phyloP scores from a whole-genome alignment of 257 asterid species.

The Ilex aquifolium region DNA sequence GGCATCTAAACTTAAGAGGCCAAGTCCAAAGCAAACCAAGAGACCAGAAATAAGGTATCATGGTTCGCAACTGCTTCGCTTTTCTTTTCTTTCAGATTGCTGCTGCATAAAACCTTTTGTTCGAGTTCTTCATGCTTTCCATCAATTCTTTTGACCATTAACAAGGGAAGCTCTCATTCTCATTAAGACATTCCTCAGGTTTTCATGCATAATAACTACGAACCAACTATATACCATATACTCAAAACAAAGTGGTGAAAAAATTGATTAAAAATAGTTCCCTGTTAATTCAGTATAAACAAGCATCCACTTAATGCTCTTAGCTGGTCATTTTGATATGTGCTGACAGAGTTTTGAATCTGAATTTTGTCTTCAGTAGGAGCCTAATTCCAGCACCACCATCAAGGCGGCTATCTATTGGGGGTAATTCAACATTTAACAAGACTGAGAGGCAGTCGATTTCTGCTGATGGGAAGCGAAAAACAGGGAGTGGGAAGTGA shows the following conservation, averaged over 20 bases:
- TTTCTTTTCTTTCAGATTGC: not conserved
- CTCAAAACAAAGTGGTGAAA: not conserved
- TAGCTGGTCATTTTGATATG: not conserved
- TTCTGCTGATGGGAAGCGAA: conserved; percentile 44
- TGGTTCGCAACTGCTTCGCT: not conserved
- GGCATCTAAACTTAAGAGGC: conserved; percentile 45
- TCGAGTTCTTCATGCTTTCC: not conserved
- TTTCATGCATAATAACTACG: not conserved
- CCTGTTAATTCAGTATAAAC: too few relatives aligned
- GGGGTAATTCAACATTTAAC: conserved; percentile 26
- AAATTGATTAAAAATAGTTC: too few relatives aligned
- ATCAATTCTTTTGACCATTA: not conserved
- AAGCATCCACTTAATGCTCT: not conserved
- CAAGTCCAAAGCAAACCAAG: conserved; percentile 43
- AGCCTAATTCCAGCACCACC: conserved; percentile 62
- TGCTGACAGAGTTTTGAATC: not conserved
- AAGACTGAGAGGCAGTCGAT: conserved; percentile 36
- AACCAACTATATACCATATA: not conserved
- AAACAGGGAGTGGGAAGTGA: conserved; percentile 47
- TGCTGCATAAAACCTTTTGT: not conserved
- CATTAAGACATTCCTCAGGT: not conserved
- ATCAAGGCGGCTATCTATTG: conserved; percentile 40
- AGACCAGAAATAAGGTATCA: conserved; percentile 48
- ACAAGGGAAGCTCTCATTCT: not conserved
- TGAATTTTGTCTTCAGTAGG: conserved; percentile 28